Evolutionary conservation across 345 rosid species (phyloP).

Genomic region (Lepidium africanum): DNA sequence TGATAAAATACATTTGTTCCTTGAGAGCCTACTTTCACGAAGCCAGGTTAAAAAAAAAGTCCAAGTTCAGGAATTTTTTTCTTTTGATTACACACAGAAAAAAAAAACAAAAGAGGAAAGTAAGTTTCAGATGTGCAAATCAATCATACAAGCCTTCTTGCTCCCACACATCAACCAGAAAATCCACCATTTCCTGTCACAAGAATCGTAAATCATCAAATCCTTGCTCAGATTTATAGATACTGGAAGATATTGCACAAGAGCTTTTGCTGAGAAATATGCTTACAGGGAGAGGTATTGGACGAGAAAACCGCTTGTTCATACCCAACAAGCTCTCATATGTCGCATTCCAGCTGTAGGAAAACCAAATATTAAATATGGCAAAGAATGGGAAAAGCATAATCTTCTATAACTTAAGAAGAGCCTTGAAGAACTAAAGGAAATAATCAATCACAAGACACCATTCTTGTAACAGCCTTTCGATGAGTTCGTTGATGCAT

Average conservation of each 20-base stretch:
- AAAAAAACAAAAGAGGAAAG: neutral
- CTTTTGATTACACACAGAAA: slow-evolving; percentile 8
- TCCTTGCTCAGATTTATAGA: neutral
- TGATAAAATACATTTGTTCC: neutral
- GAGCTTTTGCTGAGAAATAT: neutral
- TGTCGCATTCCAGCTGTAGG: slow-evolving; percentile 56
- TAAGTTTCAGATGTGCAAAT: slow-evolving; percentile 16
- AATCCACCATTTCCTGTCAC: slow-evolving; percentile 64
- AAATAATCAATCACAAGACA: slow-evolving; percentile 1
- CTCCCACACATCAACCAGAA: slow-evolving; percentile 58
- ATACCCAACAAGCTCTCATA: slow-evolving; percentile 58
- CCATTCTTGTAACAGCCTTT: neutral
- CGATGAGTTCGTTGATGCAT: neutral
- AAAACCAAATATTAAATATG: neutral
- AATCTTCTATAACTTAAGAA: neutral
- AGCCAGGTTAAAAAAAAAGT: neutral
- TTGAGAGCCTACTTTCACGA: neutral
- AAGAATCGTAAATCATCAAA: neutral
- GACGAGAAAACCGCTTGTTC: slow-evolving; percentile 50
- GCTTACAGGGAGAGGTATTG: slow-evolving; percentile 73
- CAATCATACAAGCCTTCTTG: slow-evolving; percentile 48
- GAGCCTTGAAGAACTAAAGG: neutral
- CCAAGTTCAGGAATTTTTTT: neutral
- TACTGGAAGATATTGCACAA: neutral
- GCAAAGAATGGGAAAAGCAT: neutral